Percentiles rank a stretch among this genome's conserved stretches.
Evolutionary conservation across 257 asterid species (phyloP).

Genomic region (Solanum bulbocastanum): DNA sequence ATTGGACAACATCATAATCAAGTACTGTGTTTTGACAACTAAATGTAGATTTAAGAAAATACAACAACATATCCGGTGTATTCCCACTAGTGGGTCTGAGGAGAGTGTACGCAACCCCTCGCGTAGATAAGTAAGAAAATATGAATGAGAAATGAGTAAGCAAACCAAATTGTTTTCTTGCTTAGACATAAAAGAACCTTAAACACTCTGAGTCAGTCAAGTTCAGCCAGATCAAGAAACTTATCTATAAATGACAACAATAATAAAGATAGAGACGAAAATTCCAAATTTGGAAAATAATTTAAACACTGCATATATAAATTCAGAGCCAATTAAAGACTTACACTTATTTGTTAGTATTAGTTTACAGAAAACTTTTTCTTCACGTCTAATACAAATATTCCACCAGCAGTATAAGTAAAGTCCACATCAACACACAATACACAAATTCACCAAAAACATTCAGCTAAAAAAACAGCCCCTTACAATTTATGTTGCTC

Average conservation of each 20-base stretch:
- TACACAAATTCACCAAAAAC: background rate
- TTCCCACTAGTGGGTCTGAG: background rate
- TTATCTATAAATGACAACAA: background rate
- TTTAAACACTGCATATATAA: background rate
- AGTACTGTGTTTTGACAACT: background rate
- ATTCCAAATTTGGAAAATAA: background rate
- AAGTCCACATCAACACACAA: conserved; percentile 1
- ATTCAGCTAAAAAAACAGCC: background rate
- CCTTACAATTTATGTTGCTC: background rate
- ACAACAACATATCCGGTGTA: background rate
- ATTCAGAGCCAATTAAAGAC: background rate
- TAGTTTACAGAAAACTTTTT: background rate
- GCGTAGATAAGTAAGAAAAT: background rate
- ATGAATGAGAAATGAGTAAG: background rate
- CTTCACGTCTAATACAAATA: conserved; percentile 15
- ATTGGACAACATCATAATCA: background rate
- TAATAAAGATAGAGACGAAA: background rate
- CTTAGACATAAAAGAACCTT: background rate
- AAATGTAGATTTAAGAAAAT: background rate
- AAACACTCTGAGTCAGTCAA: background rate
- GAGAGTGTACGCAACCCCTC: background rate
- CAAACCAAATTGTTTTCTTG: background rate
- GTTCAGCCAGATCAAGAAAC: background rate
- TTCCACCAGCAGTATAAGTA: conserved; percentile 20
- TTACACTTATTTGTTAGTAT: background rate